phyloP scores from a whole-genome alignment of 768 basidiomycete genomes.

The Austroboletus festivus region DNA sequence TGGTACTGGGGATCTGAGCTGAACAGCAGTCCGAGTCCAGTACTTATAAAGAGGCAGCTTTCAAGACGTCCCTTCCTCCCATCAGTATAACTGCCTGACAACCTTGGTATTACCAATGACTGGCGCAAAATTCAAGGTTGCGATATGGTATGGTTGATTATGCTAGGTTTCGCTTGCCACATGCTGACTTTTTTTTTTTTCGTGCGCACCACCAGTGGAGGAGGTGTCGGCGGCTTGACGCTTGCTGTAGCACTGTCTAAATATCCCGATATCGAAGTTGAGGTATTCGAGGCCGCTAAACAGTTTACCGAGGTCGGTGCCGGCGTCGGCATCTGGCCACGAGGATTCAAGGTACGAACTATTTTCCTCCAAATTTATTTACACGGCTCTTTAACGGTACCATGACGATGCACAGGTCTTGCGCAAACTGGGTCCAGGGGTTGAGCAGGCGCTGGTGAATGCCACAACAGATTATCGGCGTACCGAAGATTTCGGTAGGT shows the following conservation, averaged over 20 bases:
- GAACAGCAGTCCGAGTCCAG: too few species aligned
- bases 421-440: constrained; percentile 16
- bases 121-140: constrained; percentile 24
- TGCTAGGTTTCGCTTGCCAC: not conserved
- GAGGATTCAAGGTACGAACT: constrained; percentile 26
- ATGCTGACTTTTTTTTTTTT: not conserved
- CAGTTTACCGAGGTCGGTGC: constrained; percentile 57
- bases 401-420: constrained; percentile 15
- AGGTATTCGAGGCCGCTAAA: constrained; percentile 52
- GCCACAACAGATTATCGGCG: constrained; percentile 17
- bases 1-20: too few species aligned
- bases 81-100: not conserved
- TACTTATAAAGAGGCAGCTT: not conserved
- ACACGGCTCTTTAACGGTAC: not conserved
- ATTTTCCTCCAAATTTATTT: not conserved
- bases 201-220: constrained; percentile 30
- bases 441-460: constrained; percentile 17
- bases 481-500: constrained; percentile 24
- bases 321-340: constrained; percentile 50
- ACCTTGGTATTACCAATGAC: constrained; percentile 9
- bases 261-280: constrained; percentile 53
- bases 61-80: not conserved
- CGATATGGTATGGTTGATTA: constrained; percentile 22
- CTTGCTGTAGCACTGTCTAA: constrained; percentile 35
- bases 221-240: constrained; percentile 40